phyloP scores from a whole-genome alignment of 208 protist genomes.

The Trypanosoma cruzi region DNA sequence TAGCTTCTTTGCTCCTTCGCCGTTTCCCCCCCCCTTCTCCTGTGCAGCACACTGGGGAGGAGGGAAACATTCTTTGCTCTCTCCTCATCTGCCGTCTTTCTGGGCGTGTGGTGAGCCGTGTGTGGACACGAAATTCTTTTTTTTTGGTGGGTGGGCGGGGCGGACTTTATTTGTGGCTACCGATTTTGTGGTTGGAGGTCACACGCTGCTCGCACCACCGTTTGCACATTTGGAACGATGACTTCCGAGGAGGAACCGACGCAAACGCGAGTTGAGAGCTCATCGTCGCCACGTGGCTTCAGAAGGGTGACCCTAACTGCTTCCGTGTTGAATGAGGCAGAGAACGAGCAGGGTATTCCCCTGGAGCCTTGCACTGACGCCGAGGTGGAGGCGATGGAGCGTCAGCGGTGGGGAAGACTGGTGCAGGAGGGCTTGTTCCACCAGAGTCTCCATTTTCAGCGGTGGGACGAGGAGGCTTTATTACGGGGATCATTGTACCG shows the following conservation, averaged over 20 bases:
- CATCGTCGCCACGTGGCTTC: background rate
- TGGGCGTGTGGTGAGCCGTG: background rate
- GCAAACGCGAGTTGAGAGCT: background rate
- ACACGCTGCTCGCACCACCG: background rate
- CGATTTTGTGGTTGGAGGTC: background rate
- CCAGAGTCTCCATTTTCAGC: constrained; percentile 46
- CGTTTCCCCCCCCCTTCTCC: background rate
- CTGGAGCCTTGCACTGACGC: constrained; percentile 40
- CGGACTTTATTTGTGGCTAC: background rate
- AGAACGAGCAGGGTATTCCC: background rate
- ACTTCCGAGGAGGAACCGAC: background rate
- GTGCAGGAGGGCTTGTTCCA: constrained; percentile 79
- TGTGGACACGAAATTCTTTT: too few species aligned
- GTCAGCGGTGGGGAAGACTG: constrained; percentile 40
- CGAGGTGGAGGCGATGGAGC: constrained; percentile 61
- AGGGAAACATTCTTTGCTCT: too few species aligned
- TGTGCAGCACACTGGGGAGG: background rate
- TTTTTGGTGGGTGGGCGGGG: background rate
- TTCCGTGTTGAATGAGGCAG: background rate
- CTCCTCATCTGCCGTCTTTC: background rate
- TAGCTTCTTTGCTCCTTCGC: background rate
- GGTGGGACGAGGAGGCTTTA: constrained; percentile 64
- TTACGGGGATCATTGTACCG: constrained; percentile 63
- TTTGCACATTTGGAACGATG: background rate
- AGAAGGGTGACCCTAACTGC: background rate